A percentile compares a stretch with the other conserved stretches of the same genome.
phyloP scores from a whole-genome alignment of 2,329 filamentous ascomycete genomes.

The Cryoendolithus antarcticus region DNA sequence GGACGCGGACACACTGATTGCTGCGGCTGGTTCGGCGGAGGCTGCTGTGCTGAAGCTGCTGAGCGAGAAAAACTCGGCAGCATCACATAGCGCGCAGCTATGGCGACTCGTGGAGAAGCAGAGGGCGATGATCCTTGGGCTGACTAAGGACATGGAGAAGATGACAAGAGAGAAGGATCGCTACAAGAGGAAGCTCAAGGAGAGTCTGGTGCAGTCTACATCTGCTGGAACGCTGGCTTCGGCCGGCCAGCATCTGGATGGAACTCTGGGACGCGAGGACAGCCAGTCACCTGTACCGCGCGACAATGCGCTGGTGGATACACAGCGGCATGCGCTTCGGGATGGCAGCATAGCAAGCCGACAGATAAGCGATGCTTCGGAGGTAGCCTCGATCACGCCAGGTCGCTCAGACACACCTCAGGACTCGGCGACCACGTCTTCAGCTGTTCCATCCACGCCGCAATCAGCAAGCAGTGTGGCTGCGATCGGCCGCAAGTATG shows the following conservation, averaged over 20 bases:
- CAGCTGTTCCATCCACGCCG: constrained; percentile 3
- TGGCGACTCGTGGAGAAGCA: constrained; percentile 97
- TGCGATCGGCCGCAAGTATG: too few species aligned
- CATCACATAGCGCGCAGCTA: constrained; percentile 80
- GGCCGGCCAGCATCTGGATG: constrained; percentile 6
- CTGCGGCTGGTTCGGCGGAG: constrained; percentile 77
- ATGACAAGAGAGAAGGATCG: constrained; percentile 88
- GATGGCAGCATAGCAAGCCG: constrained; percentile 17
- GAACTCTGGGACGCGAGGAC: constrained; percentile 11
- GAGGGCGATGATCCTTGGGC: constrained; percentile 76
- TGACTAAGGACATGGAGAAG: constrained; percentile 89
- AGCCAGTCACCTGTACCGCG: constrained; percentile 15
- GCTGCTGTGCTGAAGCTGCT: constrained; percentile 77
- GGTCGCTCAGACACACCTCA: constrained; percentile 21
- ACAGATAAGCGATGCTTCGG: constrained; percentile 18
- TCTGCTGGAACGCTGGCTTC: constrained; percentile 19
- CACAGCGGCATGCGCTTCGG: constrained; percentile 7
- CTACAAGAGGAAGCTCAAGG: constrained; percentile 83
- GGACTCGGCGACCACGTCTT: constrained; percentile 4
- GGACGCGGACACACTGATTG: constrained; percentile 68
- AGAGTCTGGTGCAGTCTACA: constrained; percentile 42
- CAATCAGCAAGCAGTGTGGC: constrained; percentile 8
- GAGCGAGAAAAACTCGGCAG: constrained; percentile 80
- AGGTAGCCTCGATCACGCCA: constrained; percentile 8
- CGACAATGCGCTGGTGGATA: constrained; percentile 1